Conservation (phyloP, 768 basidiomycete genomes). For the Lyophyllum atratum region DNA sequence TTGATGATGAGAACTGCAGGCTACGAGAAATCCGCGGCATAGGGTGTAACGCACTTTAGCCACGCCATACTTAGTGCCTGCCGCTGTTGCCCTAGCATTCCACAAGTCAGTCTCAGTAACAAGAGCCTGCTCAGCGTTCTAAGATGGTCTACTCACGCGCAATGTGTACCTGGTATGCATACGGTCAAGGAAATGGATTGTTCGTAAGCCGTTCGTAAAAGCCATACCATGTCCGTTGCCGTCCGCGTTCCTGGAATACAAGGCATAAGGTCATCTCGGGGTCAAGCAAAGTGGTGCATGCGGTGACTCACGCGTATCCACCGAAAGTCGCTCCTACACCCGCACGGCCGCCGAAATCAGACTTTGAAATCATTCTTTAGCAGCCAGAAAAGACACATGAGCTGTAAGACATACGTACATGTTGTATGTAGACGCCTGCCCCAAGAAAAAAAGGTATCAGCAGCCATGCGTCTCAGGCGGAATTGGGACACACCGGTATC, state of each 20-base stretch:
- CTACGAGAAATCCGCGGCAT: not conserved
- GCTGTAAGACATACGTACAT: conserved; percentile 4
- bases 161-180: conserved; percentile 15
- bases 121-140: not conserved
- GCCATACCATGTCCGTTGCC: conserved; percentile 18
- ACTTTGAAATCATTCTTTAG: not conserved
- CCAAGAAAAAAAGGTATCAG: not conserved
- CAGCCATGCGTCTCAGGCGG: not conserved
- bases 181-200: not conserved
- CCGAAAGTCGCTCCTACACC: conserved; percentile 22
- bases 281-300: not conserved
- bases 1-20: not conserved
- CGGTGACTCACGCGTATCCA: conserved; percentile 14
- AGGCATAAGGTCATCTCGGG: not conserved
- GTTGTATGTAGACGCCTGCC: conserved; percentile 3
- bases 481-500: conserved; percentile 11
- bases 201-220: not conserved
- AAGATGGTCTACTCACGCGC: conserved; percentile 7
- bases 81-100: conserved; percentile 10
- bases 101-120: not conserved
- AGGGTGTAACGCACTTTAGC: conserved; percentile 9
- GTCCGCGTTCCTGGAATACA: conserved; percentile 8
- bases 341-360: conserved; percentile 23
- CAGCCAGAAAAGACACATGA: not conserved
- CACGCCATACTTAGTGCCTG: conserved; percentile 15